Conservation (phyloP, 495 filamentous ascomycete genomes). For the Penicillium tannophilum region DNA sequence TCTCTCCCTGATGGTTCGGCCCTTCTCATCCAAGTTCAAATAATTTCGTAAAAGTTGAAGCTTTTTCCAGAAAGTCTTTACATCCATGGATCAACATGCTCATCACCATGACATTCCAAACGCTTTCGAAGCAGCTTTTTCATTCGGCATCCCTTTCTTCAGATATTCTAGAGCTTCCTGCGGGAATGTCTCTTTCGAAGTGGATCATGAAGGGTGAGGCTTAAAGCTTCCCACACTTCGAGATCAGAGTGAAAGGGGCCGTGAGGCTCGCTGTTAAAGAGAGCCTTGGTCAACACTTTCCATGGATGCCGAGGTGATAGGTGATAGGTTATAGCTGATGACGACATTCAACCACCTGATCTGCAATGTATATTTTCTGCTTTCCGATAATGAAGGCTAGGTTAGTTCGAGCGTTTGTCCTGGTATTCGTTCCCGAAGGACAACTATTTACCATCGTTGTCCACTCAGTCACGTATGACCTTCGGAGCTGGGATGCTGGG, state of each 20-base stretch:
- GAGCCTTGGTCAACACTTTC: no score
- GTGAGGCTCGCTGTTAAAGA: neutral
- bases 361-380: no score
- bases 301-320: no score
- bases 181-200: neutral
- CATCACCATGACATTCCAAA: slow-evolving; percentile 19
- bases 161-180: neutral
- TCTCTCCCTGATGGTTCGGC: neutral
- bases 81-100: no score
- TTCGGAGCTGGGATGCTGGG: neutral
- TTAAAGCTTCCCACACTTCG: neutral
- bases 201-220: neutral
- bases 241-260: neutral
- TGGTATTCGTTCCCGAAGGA: no score
- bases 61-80: slow-evolving; percentile 30
- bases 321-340: no score
- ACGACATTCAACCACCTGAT: no score
- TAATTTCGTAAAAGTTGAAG: neutral
- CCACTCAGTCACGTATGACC: no score
- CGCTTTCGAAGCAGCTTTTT: slow-evolving; percentile 29
- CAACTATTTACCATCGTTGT: no score
- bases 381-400: no score
- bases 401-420: no score
- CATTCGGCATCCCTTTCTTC: slow-evolving; percentile 25
- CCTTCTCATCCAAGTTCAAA: neutral